Evolutionary conservation across 805 yeast species (phyloP).

Genomic region (Candida tallmaniae): DNA sequence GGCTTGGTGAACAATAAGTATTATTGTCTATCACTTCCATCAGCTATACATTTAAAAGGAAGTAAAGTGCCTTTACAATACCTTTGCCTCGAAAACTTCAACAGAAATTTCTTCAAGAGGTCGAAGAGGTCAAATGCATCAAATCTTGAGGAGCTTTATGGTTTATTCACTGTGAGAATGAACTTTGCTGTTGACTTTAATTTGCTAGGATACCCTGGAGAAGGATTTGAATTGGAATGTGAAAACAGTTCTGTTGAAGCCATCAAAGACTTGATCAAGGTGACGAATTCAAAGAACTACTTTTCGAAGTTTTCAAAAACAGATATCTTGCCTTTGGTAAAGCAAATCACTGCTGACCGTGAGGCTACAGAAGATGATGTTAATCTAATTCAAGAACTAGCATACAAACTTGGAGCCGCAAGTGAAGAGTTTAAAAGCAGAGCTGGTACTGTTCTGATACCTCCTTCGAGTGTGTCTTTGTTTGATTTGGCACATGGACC

Average conservation of each 20-base stretch:
- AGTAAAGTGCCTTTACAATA: slow-evolving; percentile 10
- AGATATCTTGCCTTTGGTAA: slow-evolving; percentile 5
- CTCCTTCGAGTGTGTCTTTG: slow-evolving; percentile 11
- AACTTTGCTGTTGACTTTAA: slow-evolving; percentile 8
- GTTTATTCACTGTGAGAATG: slow-evolving; percentile 7
- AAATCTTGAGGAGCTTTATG: slow-evolving; percentile 1
- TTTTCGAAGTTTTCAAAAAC: slow-evolving; percentile 3
- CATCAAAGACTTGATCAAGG: slow-evolving; percentile 1
- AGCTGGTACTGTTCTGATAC: neutral
- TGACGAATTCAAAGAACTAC: neutral
- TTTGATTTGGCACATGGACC: slow-evolving; percentile 17
- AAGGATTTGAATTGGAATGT: slow-evolving; percentile 4
- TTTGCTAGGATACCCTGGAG: slow-evolving; percentile 4
- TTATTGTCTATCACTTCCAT: slow-evolving; percentile 17
- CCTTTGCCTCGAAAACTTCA: slow-evolving; percentile 3
- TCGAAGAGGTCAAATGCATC: neutral
- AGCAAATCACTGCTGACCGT: slow-evolving; percentile 1
- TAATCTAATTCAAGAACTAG: slow-evolving; percentile 22
- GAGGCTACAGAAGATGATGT: neutral
- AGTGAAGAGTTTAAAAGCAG: neutral
- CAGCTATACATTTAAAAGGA: slow-evolving; percentile 8
- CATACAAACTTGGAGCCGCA: slow-evolving; percentile 23
- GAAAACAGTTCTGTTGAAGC: slow-evolving; percentile 1
- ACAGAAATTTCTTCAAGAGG: slow-evolving; percentile 2
- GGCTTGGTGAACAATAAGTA: slow-evolving; percentile 25